phyloP scores from a whole-genome alignment of 768 basidiomycete species.

The Amanita subjunquillea region DNA sequence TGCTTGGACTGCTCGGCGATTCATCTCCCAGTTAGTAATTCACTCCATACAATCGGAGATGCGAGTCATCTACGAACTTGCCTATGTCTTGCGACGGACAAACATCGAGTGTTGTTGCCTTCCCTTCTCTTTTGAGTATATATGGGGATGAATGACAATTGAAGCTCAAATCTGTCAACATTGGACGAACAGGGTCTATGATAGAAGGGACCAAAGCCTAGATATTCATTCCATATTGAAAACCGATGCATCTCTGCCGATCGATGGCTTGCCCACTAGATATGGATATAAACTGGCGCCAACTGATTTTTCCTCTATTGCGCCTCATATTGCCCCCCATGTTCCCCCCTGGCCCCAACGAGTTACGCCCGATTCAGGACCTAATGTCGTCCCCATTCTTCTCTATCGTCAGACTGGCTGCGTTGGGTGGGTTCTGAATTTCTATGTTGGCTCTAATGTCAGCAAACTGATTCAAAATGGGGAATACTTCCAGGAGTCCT shows the following conservation, averaged over 20 bases:
- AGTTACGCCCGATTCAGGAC: background rate
- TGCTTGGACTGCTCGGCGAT: background rate
- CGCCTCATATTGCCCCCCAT: too few species aligned
- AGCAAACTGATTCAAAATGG: background rate
- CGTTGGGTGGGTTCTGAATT: background rate
- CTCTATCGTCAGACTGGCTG: background rate
- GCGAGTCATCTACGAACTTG: background rate
- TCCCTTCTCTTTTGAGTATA: too few species aligned
- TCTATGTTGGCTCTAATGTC: background rate
- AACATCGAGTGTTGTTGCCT: too few species aligned
- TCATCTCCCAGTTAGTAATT: background rate
- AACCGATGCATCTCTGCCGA: background rate
- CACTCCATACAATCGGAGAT: background rate
- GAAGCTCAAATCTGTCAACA: too few species aligned
- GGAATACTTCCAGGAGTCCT: constrained; percentile 4
- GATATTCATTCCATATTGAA: background rate
- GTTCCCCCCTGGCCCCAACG: background rate
- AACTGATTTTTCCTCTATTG: background rate
- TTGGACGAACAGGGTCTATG: too few species aligned
- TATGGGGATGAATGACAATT: too few species aligned
- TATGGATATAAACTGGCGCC: background rate
- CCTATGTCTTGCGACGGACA: background rate
- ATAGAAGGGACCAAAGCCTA: background rate
- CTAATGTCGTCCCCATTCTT: background rate
- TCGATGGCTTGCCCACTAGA: background rate